These are phyloP conservation scores for Capronia americana DNA, from an alignment of 2,329 filamentous ascomycete genomes.

Conservation along the genomic window DNA sequence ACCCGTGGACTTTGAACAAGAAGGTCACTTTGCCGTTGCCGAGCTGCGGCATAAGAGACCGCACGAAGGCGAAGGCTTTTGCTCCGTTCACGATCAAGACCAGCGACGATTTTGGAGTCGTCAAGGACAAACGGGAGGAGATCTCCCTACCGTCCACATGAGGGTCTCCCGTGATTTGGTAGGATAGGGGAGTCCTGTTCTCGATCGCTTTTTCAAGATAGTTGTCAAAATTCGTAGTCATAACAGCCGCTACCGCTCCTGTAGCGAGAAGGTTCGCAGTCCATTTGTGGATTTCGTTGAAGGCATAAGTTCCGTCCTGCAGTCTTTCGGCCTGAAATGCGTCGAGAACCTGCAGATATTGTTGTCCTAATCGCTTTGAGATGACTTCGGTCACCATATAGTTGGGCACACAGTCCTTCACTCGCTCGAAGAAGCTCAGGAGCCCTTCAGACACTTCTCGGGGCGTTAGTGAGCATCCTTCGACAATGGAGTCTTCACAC, in stretches of 20 bases:
- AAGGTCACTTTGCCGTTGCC: constrained; percentile 11
- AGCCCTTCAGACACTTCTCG: not conserved
- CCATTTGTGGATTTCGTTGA: constrained; percentile 13
- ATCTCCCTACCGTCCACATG: constrained; percentile 17
- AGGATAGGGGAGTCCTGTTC: not conserved
- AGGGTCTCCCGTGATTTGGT: constrained; percentile 9
- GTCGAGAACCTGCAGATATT: constrained; percentile 11
- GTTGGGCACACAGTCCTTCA: constrained; percentile 13
- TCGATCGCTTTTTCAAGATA: constrained; percentile 12
- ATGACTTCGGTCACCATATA: constrained; percentile 22
- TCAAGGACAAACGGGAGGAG: not conserved
- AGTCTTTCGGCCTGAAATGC: constrained; percentile 10
- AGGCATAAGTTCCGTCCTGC: constrained; percentile 1
- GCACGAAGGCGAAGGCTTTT: constrained; percentile 13
- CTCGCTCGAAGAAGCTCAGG: constrained; percentile 1
- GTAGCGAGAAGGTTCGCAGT: not conserved
- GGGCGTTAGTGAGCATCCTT: not conserved
- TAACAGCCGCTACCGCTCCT: constrained; percentile 3
- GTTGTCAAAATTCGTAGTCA: constrained; percentile 21
- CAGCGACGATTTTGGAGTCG: not conserved
- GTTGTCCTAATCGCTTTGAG: constrained; percentile 9
- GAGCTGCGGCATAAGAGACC: constrained; percentile 15
- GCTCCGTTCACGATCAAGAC: constrained; percentile 17
- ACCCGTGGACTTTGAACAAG: constrained; percentile 18
- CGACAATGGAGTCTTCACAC: not conserved